Conservation (phyloP, 768 basidiomycete genomes). For the Leucosporidium scottii region DNA sequence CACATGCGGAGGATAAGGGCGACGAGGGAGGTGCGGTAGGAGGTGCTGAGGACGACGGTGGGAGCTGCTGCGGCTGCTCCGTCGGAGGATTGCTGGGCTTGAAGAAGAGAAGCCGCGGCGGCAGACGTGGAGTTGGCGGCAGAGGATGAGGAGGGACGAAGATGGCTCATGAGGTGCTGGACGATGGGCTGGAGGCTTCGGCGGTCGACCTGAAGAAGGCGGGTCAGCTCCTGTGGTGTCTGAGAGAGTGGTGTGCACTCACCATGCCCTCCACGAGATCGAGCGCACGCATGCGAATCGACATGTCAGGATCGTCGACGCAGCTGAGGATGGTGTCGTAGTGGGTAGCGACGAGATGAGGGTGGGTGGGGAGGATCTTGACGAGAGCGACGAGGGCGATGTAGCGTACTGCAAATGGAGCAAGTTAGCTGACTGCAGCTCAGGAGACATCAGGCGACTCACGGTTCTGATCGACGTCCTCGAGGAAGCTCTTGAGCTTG, state of each 20-base stretch:
- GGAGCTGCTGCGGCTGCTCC: constrained; percentile 28
- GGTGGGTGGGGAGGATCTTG: constrained; percentile 70
- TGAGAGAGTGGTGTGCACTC: constrained; percentile 29
- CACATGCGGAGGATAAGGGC: constrained; percentile 75
- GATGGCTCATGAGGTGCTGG: constrained; percentile 79
- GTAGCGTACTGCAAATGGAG: constrained; percentile 68
- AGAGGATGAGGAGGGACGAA: constrained; percentile 43
- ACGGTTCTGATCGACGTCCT: constrained; percentile 94
- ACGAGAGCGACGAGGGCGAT: constrained; percentile 90
- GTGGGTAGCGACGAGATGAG: constrained; percentile 82
- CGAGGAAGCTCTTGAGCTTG: constrained; percentile 82
- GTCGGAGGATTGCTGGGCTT: constrained; percentile 18
- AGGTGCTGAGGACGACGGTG: constrained; percentile 58
- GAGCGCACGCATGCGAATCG: constrained; percentile 89
- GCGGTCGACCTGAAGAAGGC: constrained; percentile 58
- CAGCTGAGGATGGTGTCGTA: constrained; percentile 84
- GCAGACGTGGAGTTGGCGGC: constrained; percentile 36
- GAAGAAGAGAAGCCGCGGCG: constrained; percentile 37
- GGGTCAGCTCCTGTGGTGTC: neutral
- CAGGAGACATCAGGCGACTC: constrained; percentile 40
- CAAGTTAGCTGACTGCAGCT: neutral
- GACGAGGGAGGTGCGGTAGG: constrained; percentile 77
- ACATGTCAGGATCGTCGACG: constrained; percentile 86
- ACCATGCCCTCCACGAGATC: constrained; percentile 94
- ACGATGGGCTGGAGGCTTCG: constrained; percentile 82